Percentiles rank a stretch among this genome's conserved stretches.
phyloP scores from a whole-genome alignment of 805 yeast genomes.

The Kurtzmaniella cleridarum region DNA sequence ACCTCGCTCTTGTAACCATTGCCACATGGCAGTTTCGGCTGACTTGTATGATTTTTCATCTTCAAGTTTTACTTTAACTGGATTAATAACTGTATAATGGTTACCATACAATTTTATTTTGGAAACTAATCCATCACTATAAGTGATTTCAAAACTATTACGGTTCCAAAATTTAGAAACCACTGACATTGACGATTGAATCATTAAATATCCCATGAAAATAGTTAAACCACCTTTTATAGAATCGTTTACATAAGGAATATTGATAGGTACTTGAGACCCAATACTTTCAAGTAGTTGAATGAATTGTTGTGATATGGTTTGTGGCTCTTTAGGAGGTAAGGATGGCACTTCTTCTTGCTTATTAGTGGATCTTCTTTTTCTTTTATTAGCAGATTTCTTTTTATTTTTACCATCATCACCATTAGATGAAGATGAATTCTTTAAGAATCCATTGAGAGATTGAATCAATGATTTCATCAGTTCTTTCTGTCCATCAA shows the following conservation, averaged over 20 bases:
- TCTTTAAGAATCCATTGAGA: conserved; percentile 33
- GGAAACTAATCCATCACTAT: conserved; percentile 8
- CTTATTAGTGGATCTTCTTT: conserved; percentile 9
- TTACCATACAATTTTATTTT: conserved; percentile 26
- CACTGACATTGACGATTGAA: conserved; percentile 7
- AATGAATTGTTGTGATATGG: conserved; percentile 13
- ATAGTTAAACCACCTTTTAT: conserved; percentile 18
- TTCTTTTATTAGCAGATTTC: conserved; percentile 7
- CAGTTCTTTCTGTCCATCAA: conserved; percentile 65
- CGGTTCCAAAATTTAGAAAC: conserved; percentile 3
- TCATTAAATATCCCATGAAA: conserved; percentile 11
- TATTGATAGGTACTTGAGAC: conserved; percentile 15
- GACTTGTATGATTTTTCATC: conserved; percentile 23
- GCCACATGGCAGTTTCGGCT: conserved; percentile 64
- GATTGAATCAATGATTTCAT: conserved; percentile 44
- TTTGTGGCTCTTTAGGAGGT: conserved; percentile 7
- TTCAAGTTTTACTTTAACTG: conserved; percentile 27
- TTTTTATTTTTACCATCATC: conserved; percentile 8
- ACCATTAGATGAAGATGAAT: conserved; percentile 8
- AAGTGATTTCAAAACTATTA: conserved; percentile 5
- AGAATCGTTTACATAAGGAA: conserved; percentile 19
- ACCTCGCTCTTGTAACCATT: conserved; percentile 53
- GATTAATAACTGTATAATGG: conserved; percentile 37
- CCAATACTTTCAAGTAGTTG: conserved; percentile 22
- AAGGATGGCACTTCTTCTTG: conserved; percentile 10